Evolutionary conservation across 208 protist genomes (phyloP).

Genomic region (Crithidia sp.): DNA sequence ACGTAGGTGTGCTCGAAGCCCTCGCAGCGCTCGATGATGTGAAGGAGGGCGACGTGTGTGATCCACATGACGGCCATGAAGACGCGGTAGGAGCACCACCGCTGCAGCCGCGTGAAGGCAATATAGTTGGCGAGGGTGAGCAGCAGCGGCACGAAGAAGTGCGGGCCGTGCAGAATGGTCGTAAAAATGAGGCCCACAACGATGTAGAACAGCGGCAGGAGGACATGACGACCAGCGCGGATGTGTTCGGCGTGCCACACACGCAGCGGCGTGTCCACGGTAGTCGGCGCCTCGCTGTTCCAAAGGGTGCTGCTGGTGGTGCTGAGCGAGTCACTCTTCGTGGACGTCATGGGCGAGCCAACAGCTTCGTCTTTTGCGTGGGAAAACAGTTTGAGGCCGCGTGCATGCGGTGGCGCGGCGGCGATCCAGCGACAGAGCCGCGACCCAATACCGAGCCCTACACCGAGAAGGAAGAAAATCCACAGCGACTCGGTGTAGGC

Average conservation of each 20-base stretch:
- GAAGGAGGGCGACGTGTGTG: conserved; percentile 42
- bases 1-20: conserved; percentile 35
- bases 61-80: conserved; percentile 65
- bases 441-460: background rate
- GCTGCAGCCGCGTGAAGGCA: conserved; percentile 43
- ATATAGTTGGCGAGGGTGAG: conserved; percentile 44
- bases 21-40: conserved; percentile 31
- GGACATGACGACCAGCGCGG: no score
- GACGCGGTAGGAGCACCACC: conserved; percentile 44
- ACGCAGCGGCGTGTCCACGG: no score
- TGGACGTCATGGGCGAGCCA: no score
- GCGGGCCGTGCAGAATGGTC: conserved; percentile 35
- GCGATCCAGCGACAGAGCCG: background rate
- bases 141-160: conserved; percentile 36
- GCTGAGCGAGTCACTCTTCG: no score
- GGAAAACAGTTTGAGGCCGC: no score
- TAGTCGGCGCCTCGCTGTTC: no score
- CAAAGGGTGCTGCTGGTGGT: no score
- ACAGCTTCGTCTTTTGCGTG: no score
- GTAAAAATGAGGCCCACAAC: conserved; percentile 27
- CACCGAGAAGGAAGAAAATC: background rate
- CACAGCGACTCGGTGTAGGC: background rate
- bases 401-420: no score
- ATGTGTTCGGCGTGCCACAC: no score
- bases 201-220: background rate